Base-by-base conservation (phyloP, 2,329 filamentous ascomycete species). In the Ophiostoma ulmi region DNA sequence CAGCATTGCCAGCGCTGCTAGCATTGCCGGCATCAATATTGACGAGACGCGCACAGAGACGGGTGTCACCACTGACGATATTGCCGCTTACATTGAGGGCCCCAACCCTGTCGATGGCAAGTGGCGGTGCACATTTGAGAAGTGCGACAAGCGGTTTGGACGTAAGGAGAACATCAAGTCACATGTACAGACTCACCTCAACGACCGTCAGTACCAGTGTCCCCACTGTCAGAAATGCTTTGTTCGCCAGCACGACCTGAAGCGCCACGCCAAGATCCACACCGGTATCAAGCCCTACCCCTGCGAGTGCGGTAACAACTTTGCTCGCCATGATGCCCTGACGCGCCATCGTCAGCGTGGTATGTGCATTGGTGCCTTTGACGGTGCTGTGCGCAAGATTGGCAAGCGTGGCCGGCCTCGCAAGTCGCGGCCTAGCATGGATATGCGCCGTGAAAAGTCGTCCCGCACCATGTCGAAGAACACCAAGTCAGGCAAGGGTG, bases 81-180 rank as follows among this genome's bases (percentile, higher is more conserved):
- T 94, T 75, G 86, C 89, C 5, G 85, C 87, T 68, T 92, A 85
- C 79, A 94, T 94, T 75, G 84, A 86, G 67, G 90, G 90, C 0
- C 91, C 91, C 0, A 90, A 92, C 75, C 83, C 88, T 2, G 78
- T 80, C n/a, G 91, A 93, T 75, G 89, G 90, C 75, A 93, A 93
- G 80, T 95, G 91, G 90, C 83, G 89, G 7, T 95, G 91, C 78
- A 80, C 87, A n/a, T 94, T 82, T 71, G 85, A 80, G 10, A 89
- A 89, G 38, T 99, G 95, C 80, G 87, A 89, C 75, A 97, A 97
- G 80, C 88, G 89, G 69, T 98, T 99, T 78, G 94, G 94, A n/a
- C 88, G 95, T 75, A 97, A 97, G 79, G 95, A 99, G 80, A 98
- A 99, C 81, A 97, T 98, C 83, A 97, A 97, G 79, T 97, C 94